A percentile compares a stretch with the other conserved stretches of the same genome.
Conservation (phyloP, 148 eudicot species). For the Bassia scoparia region DNA sequence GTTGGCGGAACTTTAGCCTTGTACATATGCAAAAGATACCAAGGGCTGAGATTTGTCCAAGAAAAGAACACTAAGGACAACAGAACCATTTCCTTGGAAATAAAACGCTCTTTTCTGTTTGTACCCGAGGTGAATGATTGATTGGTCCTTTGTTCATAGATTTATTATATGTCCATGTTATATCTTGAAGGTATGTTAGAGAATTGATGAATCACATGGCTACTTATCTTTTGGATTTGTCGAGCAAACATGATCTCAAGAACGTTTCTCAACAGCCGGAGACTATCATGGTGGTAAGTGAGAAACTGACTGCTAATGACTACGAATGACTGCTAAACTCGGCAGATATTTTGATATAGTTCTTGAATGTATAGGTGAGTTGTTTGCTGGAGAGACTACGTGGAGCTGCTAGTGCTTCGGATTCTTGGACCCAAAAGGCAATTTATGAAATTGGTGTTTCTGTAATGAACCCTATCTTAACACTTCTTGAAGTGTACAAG, state of each 20-base stretch:
- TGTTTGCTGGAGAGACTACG: constrained; percentile 93
- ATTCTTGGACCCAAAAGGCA: constrained; percentile 89
- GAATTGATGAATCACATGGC: constrained; percentile 64
- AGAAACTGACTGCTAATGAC: constrained; percentile 12
- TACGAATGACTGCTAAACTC: background rate
- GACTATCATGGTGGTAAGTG: constrained; percentile 62
- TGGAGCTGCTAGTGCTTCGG: constrained; percentile 91
- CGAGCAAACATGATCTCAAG: constrained; percentile 68
- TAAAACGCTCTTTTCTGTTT: background rate
- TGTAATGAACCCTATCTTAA: constrained; percentile 61
- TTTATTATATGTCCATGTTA: background rate
- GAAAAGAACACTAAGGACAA: background rate
- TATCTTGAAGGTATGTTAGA: constrained; percentile 56
- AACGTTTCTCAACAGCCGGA: constrained; percentile 74
- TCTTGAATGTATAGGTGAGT: constrained; percentile 49
- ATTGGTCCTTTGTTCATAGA: constrained; percentile 1
- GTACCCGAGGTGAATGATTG: constrained; percentile 8
- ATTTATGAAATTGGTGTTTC: constrained; percentile 83
- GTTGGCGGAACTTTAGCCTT: no score
- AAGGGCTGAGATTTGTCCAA: background rate
- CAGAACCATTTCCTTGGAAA: background rate
- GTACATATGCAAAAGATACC: background rate
- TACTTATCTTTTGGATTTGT: constrained; percentile 58
- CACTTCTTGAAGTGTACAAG: constrained; percentile 76
- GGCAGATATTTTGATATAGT: background rate